Conservation (phyloP, 768 basidiomycete genomes). For the Hericium erinaceus region DNA sequence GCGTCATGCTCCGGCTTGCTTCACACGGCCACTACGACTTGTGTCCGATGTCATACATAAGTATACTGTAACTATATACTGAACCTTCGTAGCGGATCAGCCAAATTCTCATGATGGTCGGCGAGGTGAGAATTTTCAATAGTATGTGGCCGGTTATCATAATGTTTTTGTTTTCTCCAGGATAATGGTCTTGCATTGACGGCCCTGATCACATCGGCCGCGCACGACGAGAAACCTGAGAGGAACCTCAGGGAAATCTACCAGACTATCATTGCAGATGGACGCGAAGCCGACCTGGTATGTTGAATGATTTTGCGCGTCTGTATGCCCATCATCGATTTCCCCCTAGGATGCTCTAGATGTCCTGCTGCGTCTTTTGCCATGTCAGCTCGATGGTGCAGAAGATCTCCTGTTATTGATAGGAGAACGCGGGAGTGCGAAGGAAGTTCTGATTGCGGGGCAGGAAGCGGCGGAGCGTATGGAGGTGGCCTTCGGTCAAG, state of each 20-base stretch:
- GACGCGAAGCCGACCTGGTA: slow-evolving; percentile 12
- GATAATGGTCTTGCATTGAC: slow-evolving; percentile 13
- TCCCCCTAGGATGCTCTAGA: slow-evolving; percentile 29
- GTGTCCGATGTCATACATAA: too few relatives aligned
- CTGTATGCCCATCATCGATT: neutral
- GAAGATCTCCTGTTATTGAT: slow-evolving; percentile 25
- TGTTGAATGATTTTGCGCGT: neutral
- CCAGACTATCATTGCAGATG: slow-evolving; percentile 9
- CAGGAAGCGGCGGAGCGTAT: slow-evolving; percentile 31
- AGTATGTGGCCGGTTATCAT: neutral
- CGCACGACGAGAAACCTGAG: slow-evolving; percentile 10
- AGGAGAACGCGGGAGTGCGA: slow-evolving; percentile 24
- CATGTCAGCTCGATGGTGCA: slow-evolving; percentile 21
- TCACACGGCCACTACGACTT: too few relatives aligned
- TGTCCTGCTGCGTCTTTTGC: slow-evolving; percentile 27
- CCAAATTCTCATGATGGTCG: neutral
- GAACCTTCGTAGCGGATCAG: too few relatives aligned
- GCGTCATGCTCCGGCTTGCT: too few relatives aligned
- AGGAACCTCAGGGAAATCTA: slow-evolving; percentile 6
- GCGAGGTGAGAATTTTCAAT: neutral
- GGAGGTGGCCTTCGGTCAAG: slow-evolving; percentile 11
- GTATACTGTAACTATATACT: too few relatives aligned
- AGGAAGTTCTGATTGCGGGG: slow-evolving; percentile 32
- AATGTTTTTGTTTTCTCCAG: slow-evolving; percentile 4
- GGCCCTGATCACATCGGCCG: slow-evolving; percentile 10